Percentiles rank a stretch among this genome's conserved stretches.
phyloP scores from a whole-genome alignment of 73 alveolate genomes.

The Stentor roeselii region DNA sequence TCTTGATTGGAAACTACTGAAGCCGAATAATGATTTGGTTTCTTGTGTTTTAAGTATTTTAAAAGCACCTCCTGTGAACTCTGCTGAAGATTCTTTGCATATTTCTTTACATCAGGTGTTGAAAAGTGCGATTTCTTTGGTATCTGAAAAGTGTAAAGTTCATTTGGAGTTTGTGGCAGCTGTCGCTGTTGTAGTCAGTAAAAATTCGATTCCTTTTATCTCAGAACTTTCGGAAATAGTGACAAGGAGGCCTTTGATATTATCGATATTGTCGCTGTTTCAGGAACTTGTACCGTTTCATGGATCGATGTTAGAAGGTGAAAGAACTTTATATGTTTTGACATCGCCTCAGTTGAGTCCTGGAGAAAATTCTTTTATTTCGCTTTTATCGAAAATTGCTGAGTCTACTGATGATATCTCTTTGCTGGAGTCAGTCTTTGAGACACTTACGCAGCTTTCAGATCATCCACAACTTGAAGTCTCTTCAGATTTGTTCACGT shows the following conservation, averaged over 20 bases:
- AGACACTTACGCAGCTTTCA: neutral
- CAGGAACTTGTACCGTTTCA: neutral
- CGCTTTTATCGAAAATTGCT: neutral
- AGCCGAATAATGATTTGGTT: neutral
- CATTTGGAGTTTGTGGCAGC: neutral
- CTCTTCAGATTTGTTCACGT: neutral
- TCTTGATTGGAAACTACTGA: neutral
- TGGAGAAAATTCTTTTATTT: neutral
- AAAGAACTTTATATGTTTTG: neutral
- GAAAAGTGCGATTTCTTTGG: neutral
- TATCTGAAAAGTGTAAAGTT: neutral
- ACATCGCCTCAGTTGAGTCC: neutral
- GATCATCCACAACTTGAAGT: neutral
- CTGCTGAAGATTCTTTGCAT: neutral
- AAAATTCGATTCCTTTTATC: neutral
- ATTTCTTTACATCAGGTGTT: neutral
- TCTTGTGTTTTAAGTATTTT: neutral
- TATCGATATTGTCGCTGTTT: neutral
- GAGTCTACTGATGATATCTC: neutral
- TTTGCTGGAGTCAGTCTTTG: neutral
- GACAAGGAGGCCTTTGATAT: neutral
- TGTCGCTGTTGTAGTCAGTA: neutral
- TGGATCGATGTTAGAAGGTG: neutral
- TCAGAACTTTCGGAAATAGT: neutral
- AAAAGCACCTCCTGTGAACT: neutral